Conservation (phyloP, 768 basidiomycete species). For the Agaricus blazei region DNA sequence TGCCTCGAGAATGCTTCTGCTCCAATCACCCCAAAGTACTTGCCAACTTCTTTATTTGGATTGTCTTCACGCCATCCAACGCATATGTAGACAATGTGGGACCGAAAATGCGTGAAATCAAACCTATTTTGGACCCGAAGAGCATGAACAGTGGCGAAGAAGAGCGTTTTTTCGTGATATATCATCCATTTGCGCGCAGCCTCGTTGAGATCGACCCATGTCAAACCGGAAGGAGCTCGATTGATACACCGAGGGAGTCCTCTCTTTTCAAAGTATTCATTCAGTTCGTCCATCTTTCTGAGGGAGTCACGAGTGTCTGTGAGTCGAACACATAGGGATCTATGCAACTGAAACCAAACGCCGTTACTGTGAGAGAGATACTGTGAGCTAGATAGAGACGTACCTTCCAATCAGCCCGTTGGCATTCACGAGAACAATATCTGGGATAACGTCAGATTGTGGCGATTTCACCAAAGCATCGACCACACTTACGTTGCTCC, state of each 20-base stretch:
- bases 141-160: background rate
- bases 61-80: background rate
- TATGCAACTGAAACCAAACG: background rate
- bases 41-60: background rate
- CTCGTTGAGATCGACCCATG: background rate
- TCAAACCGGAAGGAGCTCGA: background rate
- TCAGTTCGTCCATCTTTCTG: background rate
- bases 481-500: background rate
- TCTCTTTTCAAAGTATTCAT: background rate
- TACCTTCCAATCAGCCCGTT: background rate
- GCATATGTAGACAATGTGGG: background rate
- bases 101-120: background rate
- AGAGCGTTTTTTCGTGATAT: background rate
- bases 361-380: background rate
- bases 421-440: background rate
- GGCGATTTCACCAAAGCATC: too few species aligned
- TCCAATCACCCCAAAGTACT: background rate
- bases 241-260: background rate
- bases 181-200: background rate
- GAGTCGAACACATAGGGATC: background rate
- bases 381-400: too few species aligned
- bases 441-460: background rate
- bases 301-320: background rate
- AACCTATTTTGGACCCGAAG: background rate
- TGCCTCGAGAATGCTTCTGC: background rate